phyloP scores from a whole-genome alignment of 306 rosid species.

The Prunus kanzakura region DNA sequence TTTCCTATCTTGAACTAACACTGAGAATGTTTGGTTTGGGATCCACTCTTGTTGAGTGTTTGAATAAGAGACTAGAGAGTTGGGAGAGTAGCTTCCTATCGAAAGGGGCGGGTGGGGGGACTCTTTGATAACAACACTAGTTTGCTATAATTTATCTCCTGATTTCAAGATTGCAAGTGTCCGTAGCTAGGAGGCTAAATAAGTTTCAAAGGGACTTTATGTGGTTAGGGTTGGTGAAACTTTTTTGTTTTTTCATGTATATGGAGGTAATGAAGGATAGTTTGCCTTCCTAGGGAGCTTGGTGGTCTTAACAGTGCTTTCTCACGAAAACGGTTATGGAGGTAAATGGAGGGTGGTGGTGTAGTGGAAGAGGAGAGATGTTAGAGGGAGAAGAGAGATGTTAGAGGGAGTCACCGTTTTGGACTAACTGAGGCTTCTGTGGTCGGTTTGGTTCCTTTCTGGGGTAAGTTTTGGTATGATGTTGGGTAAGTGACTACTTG shows the following conservation, averaged over 20 bases:
- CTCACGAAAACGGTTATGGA: neutral
- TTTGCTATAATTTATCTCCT: neutral
- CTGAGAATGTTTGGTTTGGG: neutral
- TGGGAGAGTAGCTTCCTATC: neutral
- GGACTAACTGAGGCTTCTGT: neutral
- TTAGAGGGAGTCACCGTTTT: neutral
- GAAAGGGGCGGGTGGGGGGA: neutral
- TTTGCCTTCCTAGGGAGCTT: neutral
- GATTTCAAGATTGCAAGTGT: neutral
- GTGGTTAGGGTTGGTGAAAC: neutral
- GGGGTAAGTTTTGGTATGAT: neutral
- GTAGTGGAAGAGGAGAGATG: neutral
- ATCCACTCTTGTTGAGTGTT: neutral
- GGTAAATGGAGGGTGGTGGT: neutral
- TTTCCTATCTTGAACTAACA: neutral
- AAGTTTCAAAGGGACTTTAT: neutral
- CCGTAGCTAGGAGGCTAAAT: neutral
- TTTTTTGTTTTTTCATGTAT: neutral
- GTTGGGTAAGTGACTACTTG: neutral
- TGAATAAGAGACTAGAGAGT: neutral
- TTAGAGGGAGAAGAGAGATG: neutral
- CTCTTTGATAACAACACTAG: neutral
- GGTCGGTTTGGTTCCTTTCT: neutral
- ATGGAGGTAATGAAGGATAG: neutral
- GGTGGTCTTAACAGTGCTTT: neutral